Conservation (phyloP, 306 rosid species). For the Vigna nakashimae region DNA sequence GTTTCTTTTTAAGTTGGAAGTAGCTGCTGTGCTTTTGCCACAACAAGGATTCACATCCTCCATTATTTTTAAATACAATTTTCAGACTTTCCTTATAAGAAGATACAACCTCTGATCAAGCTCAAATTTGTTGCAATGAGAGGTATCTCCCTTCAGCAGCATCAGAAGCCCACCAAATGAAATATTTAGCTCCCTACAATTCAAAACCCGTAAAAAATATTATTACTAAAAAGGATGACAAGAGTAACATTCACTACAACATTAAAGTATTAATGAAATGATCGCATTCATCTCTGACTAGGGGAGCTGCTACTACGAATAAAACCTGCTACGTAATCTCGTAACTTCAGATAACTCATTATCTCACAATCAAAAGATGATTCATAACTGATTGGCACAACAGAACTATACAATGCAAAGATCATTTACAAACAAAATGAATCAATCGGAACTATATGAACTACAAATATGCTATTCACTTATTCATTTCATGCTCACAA, state of each 20-base stretch:
- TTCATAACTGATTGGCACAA: not conserved
- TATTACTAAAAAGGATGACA: not conserved
- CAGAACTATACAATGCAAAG: constrained; percentile 11
- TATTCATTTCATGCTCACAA: constrained; percentile 16
- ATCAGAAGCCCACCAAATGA: constrained; percentile 96
- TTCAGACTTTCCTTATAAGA: constrained; percentile 87
- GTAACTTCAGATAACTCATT: not conserved
- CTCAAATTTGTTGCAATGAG: constrained; percentile 66
- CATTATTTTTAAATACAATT: constrained; percentile 1
- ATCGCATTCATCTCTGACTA: constrained; percentile 29
- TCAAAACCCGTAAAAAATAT: constrained; percentile 23
- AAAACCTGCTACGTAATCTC: constrained; percentile 10
- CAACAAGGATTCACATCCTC: constrained; percentile 48
- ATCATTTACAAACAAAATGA: not conserved
- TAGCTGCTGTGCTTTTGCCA: constrained; percentile 1
- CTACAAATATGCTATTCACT: not conserved
- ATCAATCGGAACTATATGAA: not conserved
- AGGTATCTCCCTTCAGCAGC: constrained; percentile 85
- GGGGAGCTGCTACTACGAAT: constrained; percentile 11
- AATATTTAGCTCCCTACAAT: constrained; percentile 72
- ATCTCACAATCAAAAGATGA: constrained; percentile 15
- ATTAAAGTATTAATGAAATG: constrained; percentile 27
- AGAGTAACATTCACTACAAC: not conserved
- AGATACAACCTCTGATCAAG: constrained; percentile 77
- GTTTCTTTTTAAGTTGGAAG: not conserved